A percentile compares a stretch with the other conserved stretches of the same genome.
These are phyloP conservation scores for Cyamopsis tetragonoloba DNA, from an alignment of 306 rosid genomes.

Conservation along the genomic window DNA sequence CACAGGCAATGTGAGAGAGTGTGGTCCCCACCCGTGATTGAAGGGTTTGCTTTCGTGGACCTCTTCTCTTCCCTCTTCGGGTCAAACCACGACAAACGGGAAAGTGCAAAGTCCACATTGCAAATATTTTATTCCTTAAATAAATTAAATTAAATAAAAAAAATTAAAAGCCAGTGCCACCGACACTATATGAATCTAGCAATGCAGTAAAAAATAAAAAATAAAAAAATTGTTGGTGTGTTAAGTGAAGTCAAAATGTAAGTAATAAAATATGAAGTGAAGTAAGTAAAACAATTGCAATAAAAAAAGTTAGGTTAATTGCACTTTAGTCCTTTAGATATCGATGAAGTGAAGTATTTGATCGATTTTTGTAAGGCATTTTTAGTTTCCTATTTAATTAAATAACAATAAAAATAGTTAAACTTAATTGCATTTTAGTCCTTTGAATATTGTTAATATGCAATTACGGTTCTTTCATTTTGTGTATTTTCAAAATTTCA, in stretches of 20 bases:
- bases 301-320: no score
- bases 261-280: no score
- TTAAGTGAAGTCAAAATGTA: slow-evolving; percentile 3
- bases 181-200: slow-evolving; percentile 49
- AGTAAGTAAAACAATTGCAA: neutral
- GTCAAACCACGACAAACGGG: slow-evolving; percentile 25
- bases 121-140: neutral
- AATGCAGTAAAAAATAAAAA: neutral
- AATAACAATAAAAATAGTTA: no score
- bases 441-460: no score
- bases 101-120: slow-evolving; percentile 13
- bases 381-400: no score
- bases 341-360: no score
- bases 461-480: no score
- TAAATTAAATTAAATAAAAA: neutral
- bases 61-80: slow-evolving; percentile 21
- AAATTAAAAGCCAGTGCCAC: slow-evolving; percentile 20
- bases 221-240: neutral
- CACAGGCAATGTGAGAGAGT: neutral
- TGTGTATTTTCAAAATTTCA: no score
- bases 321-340: no score
- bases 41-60: slow-evolving; percentile 38
- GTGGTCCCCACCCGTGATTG: slow-evolving; percentile 61
- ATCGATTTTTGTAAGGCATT: no score
- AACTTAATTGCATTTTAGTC: no score